Percentiles rank a stretch among this genome's conserved stretches.
Conservation (phyloP, 345 rosid genomes). For the Eucalyptus viminalis region DNA sequence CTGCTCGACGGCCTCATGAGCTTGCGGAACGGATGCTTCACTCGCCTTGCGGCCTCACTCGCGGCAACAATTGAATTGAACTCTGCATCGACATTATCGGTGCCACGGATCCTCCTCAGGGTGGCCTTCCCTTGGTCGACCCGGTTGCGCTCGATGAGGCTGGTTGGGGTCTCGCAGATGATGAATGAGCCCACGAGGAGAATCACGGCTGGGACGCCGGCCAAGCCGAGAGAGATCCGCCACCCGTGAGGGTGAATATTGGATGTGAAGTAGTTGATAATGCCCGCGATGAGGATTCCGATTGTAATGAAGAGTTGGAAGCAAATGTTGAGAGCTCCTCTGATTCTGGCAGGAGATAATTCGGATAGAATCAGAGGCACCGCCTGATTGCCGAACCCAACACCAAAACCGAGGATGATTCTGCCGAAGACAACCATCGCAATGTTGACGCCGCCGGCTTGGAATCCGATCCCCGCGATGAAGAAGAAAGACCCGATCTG, state of each 20-base stretch:
- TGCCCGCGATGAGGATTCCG: not conserved
- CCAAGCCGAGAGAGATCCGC: not conserved
- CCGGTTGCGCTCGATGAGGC: not conserved
- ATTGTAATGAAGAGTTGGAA: not conserved
- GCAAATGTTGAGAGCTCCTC: not conserved
- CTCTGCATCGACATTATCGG: not conserved
- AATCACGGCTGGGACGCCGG: not conserved
- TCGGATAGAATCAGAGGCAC: not conserved
- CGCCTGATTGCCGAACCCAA: constrained; percentile 8
- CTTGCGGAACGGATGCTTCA: not conserved
- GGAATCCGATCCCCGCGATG: not conserved
- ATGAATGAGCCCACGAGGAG: not conserved
- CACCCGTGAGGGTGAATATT: not conserved
- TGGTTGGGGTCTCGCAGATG: not conserved
- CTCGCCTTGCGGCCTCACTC: not conserved
- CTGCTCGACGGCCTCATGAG: not conserved
- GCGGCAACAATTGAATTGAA: not conserved
- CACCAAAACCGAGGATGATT: constrained; percentile 9
- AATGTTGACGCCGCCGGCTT: not conserved
- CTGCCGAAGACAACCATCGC: constrained; percentile 9
- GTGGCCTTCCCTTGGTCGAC: not conserved
- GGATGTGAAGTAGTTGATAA: not conserved
- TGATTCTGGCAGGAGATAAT: not conserved
- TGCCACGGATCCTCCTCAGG: not conserved
- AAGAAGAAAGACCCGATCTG: constrained; percentile 2